A percentile compares a stretch with the other conserved stretches of the same genome.
Evolutionary conservation across 768 basidiomycete genomes (phyloP).

Genomic region (Artomyces pyxidatus): DNA sequence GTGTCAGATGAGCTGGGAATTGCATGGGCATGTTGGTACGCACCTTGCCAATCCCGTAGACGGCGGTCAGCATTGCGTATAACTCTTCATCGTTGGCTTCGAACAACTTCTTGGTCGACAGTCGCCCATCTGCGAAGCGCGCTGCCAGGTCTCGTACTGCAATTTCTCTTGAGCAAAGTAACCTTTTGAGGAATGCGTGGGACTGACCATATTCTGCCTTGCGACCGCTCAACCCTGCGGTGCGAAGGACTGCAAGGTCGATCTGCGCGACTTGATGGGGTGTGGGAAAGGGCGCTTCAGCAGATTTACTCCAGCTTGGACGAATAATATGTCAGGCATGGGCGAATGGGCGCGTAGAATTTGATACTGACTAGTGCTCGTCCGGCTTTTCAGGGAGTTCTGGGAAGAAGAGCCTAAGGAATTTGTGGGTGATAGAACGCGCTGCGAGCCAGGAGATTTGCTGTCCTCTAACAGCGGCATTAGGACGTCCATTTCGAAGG

Average conservation of each 20-base stretch:
- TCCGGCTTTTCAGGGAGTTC: conserved; percentile 60
- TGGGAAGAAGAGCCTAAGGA: conserved; percentile 68
- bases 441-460: conserved; percentile 88
- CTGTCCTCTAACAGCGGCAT: conserved; percentile 41
- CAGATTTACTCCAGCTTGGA: conserved; percentile 7
- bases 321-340: conserved; percentile 1
- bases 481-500: background rate
- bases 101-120: conserved; percentile 65
- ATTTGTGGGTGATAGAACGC: conserved; percentile 71
- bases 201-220: conserved; percentile 83
- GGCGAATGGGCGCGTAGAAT: background rate
- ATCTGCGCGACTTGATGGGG: conserved; percentile 59
- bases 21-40: conserved; percentile 16
- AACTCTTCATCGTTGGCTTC: conserved; percentile 72
- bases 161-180: background rate
- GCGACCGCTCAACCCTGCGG: conserved; percentile 72
- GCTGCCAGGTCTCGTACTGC: conserved; percentile 72
- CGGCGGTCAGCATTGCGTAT: conserved; percentile 63
- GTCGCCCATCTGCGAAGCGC: conserved; percentile 72
- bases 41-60: conserved; percentile 73
- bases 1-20: background rate
- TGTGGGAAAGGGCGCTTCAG: conserved; percentile 48
- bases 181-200: background rate
- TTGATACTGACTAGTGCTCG: conserved; percentile 37
- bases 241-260: conserved; percentile 49